These are phyloP conservation scores for Argentina anserina DNA, from an alignment of 306 rosid species.

Conservation along the genomic window DNA sequence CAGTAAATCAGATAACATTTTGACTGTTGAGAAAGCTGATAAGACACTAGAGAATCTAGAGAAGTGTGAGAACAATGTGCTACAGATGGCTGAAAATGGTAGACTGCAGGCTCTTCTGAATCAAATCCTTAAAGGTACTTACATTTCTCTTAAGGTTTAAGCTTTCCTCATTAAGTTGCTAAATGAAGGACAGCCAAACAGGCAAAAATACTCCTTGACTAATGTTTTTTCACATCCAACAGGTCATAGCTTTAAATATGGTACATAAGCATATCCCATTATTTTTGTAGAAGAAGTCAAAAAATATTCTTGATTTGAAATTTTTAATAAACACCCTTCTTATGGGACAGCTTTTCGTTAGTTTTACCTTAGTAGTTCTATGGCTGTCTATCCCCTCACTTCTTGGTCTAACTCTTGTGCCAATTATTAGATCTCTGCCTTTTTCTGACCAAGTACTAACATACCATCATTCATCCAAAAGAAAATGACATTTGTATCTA, in stretches of 20 bases:
- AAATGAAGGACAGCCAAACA: not conserved
- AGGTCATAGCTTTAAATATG: conserved; percentile 1
- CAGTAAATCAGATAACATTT: conserved; percentile 80
- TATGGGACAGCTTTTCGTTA: not conserved
- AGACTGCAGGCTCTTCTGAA: conserved; percentile 82
- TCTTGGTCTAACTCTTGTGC: not conserved
- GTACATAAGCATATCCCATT: not conserved
- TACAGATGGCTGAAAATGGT: conserved; percentile 93
- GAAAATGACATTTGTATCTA: too few species aligned
- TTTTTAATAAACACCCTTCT: not conserved
- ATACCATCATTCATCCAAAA: too few species aligned
- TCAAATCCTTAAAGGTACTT: conserved; percentile 83
- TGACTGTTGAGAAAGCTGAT: conserved; percentile 71
- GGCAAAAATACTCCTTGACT: not conserved
- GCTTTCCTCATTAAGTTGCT: conserved; percentile 3
- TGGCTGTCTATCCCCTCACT: not conserved
- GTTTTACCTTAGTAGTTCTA: not conserved
- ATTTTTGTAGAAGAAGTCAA: not conserved
- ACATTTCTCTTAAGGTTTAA: conserved; percentile 8
- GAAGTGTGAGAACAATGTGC: conserved; percentile 78
- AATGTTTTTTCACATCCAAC: not conserved
- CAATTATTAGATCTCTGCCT: not conserved
- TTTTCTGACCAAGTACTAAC: too few species aligned
- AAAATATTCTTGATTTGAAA: not conserved
- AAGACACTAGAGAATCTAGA: conserved; percentile 80